Percentiles rank a stretch among this genome's conserved stretches.
phyloP scores from a whole-genome alignment of 495 filamentous ascomycete genomes.

The Cercophora sp. region DNA sequence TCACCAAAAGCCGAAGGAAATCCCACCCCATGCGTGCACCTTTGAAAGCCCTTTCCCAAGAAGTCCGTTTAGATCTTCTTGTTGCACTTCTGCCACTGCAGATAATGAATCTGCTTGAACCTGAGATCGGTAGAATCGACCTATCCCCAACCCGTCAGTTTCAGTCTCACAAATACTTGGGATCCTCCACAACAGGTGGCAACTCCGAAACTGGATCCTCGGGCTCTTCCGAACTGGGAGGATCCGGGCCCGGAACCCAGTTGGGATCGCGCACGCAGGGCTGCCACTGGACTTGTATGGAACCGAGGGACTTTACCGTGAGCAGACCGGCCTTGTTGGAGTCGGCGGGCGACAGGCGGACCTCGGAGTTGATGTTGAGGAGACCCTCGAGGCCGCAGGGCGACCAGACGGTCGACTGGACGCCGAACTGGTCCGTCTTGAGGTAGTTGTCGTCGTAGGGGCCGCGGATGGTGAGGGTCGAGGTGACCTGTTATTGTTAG shows the following conservation, averaged over 20 bases:
- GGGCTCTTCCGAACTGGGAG: no score
- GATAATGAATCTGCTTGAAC: constrained; percentile 28
- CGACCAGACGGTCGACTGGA: constrained; percentile 40
- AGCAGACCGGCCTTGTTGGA: constrained; percentile 21
- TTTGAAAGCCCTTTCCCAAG: no score
- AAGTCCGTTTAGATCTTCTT: constrained; percentile 14
- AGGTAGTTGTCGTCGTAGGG: constrained; percentile 36
- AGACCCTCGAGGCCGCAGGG: constrained; percentile 37
- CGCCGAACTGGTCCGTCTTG: constrained; percentile 35
- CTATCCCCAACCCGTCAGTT: no score
- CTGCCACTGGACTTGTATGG: constrained; percentile 15
- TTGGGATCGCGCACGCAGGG: background rate
- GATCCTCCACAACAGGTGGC: no score
- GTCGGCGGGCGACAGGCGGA: constrained; percentile 29
- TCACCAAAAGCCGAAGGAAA: no score
- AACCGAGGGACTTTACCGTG: constrained; percentile 23
- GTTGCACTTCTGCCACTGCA: constrained; percentile 30
- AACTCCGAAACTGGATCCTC: no score
- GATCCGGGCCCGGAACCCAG: background rate
- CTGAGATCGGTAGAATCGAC: constrained; percentile 33
- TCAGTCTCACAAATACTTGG: no score
- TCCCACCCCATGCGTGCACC: no score
- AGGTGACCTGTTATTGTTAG: constrained; percentile 26
- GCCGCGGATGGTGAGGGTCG: constrained; percentile 32
- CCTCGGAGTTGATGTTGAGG: constrained; percentile 43